A percentile compares a stretch with the other conserved stretches of the same genome.
Evolutionary conservation across 2,329 filamentous ascomycete species (phyloP).

Genomic region (Curvularia spicifera): DNA sequence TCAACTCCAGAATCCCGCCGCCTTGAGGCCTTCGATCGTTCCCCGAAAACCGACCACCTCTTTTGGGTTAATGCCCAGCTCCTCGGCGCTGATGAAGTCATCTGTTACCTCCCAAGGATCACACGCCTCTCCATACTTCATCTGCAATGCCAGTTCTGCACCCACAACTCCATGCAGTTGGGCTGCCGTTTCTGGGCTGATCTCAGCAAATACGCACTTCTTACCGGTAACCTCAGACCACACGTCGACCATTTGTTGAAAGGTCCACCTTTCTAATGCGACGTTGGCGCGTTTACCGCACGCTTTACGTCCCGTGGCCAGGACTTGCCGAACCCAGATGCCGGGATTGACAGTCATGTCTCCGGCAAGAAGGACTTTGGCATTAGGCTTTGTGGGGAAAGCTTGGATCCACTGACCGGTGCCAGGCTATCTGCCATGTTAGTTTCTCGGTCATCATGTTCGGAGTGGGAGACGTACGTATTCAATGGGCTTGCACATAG

Average conservation of each 20-base stretch:
- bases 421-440: conserved; percentile 11
- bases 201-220: conserved; percentile 32
- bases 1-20: conserved; percentile 8
- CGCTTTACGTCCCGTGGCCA: conserved; percentile 25
- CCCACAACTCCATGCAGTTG: conserved; percentile 32
- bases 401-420: conserved; percentile 34
- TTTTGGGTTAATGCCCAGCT: conserved; percentile 31
- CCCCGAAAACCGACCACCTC: conserved; percentile 36
- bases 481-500: conserved; percentile 33
- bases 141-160: conserved; percentile 33
- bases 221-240: conserved; percentile 41
- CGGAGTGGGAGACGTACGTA: conserved; percentile 21
- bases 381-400: conserved; percentile 33
- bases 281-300: conserved; percentile 38
- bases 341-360: conserved; percentile 38
- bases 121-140: conserved; percentile 38
- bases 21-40: conserved; percentile 24
- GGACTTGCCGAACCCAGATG: conserved; percentile 39
- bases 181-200: conserved; percentile 17
- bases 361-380: conserved; percentile 34
- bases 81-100: conserved; percentile 30
- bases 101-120: conserved; percentile 36
- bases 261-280: conserved; percentile 34
- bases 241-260: conserved; percentile 33
- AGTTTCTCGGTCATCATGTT: neutral